These are phyloP conservation scores for Hypoxylon sp. DNA, from an alignment of 2,329 filamentous ascomycete species.

Conservation along the genomic window DNA sequence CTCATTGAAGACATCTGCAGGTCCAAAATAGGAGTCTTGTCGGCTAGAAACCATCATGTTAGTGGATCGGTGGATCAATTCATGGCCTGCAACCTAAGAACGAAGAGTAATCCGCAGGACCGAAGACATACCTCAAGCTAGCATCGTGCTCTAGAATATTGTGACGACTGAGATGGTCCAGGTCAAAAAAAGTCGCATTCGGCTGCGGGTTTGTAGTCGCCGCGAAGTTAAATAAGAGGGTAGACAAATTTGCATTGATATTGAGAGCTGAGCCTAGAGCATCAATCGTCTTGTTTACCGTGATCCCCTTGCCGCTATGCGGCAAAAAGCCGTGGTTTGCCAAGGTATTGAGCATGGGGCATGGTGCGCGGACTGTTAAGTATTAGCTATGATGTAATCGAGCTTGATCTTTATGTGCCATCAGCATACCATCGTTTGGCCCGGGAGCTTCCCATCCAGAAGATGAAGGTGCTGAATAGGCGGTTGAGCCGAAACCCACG, in stretches of 20 bases:
- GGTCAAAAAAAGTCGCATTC: conserved; percentile 40
- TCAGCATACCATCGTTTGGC: conserved; percentile 35
- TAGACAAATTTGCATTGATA: conserved; percentile 19
- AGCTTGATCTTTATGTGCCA: conserved; percentile 3
- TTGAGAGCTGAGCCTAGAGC: conserved; percentile 39
- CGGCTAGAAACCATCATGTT: conserved; percentile 23
- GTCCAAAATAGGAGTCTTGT: conserved; percentile 40
- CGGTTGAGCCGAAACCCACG: conserved; percentile 25
- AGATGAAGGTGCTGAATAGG: conserved; percentile 14
- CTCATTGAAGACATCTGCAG: conserved; percentile 39
- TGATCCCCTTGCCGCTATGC: conserved; percentile 42
- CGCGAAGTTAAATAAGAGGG: conserved; percentile 29
- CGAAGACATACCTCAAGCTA: conserved; percentile 41
- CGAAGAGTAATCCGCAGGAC: background rate
- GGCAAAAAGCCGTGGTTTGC: conserved; percentile 47
- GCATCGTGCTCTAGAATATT: conserved; percentile 47
- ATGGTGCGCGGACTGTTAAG: conserved; percentile 42
- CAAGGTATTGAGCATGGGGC: conserved; percentile 46
- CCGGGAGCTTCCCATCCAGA: conserved; percentile 34
- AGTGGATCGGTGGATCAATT: background rate
- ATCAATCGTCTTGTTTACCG: conserved; percentile 31
- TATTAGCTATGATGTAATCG: conserved; percentile 18
- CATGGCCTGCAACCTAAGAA: background rate
- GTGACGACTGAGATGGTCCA: conserved; percentile 42
- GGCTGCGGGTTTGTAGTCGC: conserved; percentile 38